Percentiles rank a stretch among this genome's conserved stretches.
phyloP scores from a whole-genome alignment of 345 rosid genomes.

The Acer yangbiense region DNA sequence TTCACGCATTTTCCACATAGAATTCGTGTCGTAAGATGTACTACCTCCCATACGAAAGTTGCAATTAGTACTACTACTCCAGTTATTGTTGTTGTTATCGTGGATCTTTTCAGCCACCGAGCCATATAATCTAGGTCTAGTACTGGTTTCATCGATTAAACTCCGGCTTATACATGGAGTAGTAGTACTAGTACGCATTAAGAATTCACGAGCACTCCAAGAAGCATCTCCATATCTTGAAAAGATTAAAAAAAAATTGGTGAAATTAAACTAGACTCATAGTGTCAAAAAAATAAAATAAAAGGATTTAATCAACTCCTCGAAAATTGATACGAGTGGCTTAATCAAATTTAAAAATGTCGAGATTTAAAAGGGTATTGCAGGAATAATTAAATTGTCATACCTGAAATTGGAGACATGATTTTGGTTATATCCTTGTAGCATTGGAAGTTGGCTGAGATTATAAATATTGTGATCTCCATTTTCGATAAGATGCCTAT shows the following conservation, averaged over 20 bases:
- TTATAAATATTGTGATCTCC: constrained; percentile 73
- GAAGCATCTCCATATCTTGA: constrained; percentile 55
- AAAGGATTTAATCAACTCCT: neutral
- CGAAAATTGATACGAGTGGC: neutral
- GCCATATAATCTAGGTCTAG: constrained; percentile 32
- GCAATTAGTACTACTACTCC: constrained; percentile 3
- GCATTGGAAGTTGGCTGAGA: constrained; percentile 79
- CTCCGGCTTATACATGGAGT: constrained; percentile 35
- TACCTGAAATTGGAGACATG: constrained; percentile 61
- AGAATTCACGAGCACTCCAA: constrained; percentile 54
- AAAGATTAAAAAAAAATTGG: neutral
- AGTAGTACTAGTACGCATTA: constrained; percentile 12
- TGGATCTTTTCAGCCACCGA: constrained; percentile 35
- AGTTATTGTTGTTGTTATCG: constrained; percentile 27
- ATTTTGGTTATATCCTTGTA: constrained; percentile 48
- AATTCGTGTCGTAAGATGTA: constrained; percentile 18
- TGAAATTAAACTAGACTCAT: neutral
- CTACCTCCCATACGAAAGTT: constrained; percentile 16
- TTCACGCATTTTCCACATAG: constrained; percentile 27
- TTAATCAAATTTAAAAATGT: neutral
- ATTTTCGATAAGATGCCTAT: constrained; percentile 58
- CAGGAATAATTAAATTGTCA: neutral
- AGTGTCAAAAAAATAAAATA: too few species aligned
- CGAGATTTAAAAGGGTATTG: neutral
- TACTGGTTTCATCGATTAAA: constrained; percentile 35